Evolutionary conservation across 169 alveolate species (phyloP).

Genomic region (Plasmodium chabaudi): DNA sequence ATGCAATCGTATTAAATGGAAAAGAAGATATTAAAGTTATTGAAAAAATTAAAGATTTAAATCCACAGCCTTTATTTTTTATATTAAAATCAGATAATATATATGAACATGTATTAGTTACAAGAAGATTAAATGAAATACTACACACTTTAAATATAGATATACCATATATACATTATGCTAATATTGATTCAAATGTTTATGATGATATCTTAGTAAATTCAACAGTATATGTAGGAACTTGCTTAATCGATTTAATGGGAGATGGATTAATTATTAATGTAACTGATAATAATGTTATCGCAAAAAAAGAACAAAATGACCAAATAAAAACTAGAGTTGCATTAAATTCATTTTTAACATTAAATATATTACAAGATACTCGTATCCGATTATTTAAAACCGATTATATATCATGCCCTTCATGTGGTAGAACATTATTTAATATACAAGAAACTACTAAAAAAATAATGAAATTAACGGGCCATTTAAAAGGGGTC

Average conservation of each 20-base stretch:
- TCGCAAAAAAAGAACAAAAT: neutral
- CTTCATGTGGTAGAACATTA: conserved; percentile 92
- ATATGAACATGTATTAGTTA: conserved; percentile 54
- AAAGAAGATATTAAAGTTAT: conserved; percentile 31
- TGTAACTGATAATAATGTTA: conserved; percentile 14
- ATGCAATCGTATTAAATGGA: conserved; percentile 45
- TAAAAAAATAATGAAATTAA: conserved; percentile 83
- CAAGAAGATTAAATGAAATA: conserved; percentile 61
- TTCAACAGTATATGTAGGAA: conserved; percentile 57
- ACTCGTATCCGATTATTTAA: conserved; percentile 89
- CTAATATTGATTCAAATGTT: conserved; percentile 19
- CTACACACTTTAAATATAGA: conserved; percentile 34
- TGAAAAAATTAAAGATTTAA: conserved; percentile 27
- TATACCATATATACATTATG: conserved; percentile 61
- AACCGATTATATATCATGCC: conserved; percentile 92
- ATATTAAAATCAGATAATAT: conserved; percentile 41
- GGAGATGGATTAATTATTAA: conserved; percentile 64
- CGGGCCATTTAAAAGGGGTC: conserved; percentile 92
- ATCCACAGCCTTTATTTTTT: conserved; percentile 40
- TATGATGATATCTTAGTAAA: conserved; percentile 62
- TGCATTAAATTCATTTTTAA: conserved; percentile 49
- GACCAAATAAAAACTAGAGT: conserved; percentile 20
- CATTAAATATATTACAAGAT: conserved; percentile 79
- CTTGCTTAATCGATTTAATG: conserved; percentile 69
- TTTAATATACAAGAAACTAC: conserved; percentile 89